A percentile compares a stretch with the other conserved stretches of the same genome.
These are phyloP conservation scores for Colletotrichum sp. DNA, from an alignment of 2,329 filamentous ascomycete genomes.

Conservation along the genomic window DNA sequence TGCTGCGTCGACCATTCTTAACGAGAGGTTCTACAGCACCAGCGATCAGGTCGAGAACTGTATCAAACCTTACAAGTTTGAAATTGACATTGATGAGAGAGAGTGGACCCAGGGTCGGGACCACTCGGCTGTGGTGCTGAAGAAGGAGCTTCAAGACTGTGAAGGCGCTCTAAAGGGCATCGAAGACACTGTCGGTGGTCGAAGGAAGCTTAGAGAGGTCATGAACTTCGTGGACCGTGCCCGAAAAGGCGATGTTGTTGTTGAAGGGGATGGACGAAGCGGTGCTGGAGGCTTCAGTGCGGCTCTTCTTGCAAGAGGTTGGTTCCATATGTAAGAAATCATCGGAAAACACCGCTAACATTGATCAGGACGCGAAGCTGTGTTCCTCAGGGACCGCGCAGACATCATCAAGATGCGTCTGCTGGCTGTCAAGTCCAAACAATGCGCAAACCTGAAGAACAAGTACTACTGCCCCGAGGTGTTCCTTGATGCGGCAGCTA, in stretches of 20 bases:
- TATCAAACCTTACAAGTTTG: conserved; percentile 98
- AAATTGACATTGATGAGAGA: conserved; percentile 89
- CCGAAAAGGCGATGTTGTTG: conserved; percentile 80
- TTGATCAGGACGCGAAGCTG: conserved; percentile 79
- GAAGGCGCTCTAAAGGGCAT: conserved; percentile 78
- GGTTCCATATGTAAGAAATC: conserved; percentile 26
- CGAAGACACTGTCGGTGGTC: conserved; percentile 79
- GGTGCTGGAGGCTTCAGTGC: conserved; percentile 95
- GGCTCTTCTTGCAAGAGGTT: conserved; percentile 82
- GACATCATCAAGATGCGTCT: conserved; percentile 92
- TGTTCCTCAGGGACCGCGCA: conserved; percentile 91
- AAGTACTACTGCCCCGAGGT: conserved; percentile 98
- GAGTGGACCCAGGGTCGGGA: conserved; percentile 90
- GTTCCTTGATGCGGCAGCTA: conserved; percentile 96
- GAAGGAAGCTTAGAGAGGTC: conserved; percentile 86
- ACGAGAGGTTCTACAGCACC: conserved; percentile 95
- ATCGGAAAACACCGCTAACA: conserved; percentile 29
- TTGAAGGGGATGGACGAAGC: conserved; percentile 82
- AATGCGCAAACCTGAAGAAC: conserved; percentile 82
- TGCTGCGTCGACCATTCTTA: conserved; percentile 86
- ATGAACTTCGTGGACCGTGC: conserved; percentile 91
- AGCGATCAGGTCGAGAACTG: conserved; percentile 98
- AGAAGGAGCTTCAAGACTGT: conserved; percentile 84
- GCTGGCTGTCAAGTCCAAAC: conserved; percentile 85
- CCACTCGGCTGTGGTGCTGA: conserved; percentile 80